A percentile compares a stretch with the other conserved stretches of the same genome.
Evolutionary conservation across 768 basidiomycete species (phyloP).

Genomic region (Leccinum truebloodii): DNA sequence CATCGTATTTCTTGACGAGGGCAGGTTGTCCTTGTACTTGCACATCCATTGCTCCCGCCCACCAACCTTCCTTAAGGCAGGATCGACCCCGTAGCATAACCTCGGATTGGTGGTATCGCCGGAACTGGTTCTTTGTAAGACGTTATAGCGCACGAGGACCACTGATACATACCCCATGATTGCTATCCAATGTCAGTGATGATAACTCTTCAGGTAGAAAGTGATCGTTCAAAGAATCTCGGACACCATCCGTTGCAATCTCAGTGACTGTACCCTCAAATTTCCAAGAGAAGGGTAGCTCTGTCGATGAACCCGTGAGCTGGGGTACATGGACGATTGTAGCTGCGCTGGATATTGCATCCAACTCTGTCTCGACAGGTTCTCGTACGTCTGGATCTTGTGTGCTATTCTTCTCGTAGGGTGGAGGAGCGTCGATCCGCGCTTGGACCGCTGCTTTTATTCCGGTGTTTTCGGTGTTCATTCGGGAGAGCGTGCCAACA

Average conservation of each 20-base stretch:
- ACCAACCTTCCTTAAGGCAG: constrained; percentile 46
- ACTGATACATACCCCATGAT: constrained; percentile 35
- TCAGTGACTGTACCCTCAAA: constrained; percentile 19
- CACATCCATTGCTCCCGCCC: constrained; percentile 44
- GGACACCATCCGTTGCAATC: constrained; percentile 19
- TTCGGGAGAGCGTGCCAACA: constrained; percentile 27
- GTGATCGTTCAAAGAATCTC: constrained; percentile 20
- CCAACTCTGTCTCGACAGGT: background rate
- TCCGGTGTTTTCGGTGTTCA: background rate
- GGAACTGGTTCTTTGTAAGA: constrained; percentile 38
- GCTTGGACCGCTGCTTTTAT: background rate
- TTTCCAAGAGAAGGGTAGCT: background rate
- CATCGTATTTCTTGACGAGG: constrained; percentile 48
- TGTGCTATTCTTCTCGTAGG: constrained; percentile 17
- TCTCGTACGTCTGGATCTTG: background rate
- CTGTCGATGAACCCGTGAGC: background rate
- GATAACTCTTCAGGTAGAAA: constrained; percentile 25
- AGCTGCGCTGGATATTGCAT: background rate
- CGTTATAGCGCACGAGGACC: background rate
- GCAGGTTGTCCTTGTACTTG: constrained; percentile 41
- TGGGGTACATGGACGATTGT: constrained; percentile 6
- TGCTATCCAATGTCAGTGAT: constrained; percentile 23
- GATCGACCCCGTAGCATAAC: constrained; percentile 40
- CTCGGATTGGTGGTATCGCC: constrained; percentile 52
- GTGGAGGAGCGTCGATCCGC: constrained; percentile 18